Evolutionary conservation across 176 grass and related monocot species (phyloP).

Genomic region (Olyra latifolia): DNA sequence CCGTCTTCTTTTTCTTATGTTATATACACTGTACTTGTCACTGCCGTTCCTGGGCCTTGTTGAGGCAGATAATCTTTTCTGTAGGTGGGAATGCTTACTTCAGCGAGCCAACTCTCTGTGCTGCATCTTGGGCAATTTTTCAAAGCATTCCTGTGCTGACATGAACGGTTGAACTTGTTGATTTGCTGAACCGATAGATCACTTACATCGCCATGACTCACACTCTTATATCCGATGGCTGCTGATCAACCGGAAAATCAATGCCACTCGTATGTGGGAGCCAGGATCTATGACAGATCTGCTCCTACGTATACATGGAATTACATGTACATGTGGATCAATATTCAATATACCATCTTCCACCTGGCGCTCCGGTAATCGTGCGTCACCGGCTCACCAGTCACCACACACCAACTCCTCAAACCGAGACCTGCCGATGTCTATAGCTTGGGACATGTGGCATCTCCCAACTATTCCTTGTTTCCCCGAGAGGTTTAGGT

Average conservation of each 20-base stretch:
- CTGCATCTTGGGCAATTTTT: neutral
- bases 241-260: neutral
- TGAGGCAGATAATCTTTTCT: neutral
- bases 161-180: too few relatives aligned
- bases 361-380: neutral
- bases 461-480: slow-evolving; percentile 33
- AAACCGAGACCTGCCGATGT: neutral
- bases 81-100: neutral
- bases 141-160: neutral
- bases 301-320: too few relatives aligned
- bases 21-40: neutral
- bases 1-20: neutral
- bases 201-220: neutral
- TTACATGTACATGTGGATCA: too few relatives aligned
- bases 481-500: slow-evolving; percentile 44
- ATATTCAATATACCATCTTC: neutral
- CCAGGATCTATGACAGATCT: too few relatives aligned
- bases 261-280: too few relatives aligned
- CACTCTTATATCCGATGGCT: neutral
- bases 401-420: too few relatives aligned
- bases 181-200: too few relatives aligned
- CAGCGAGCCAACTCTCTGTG: neutral
- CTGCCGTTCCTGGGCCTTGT: neutral
- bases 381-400: neutral
- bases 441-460: neutral